Conservation (phyloP, 371 early-diverging fungal species). For the Actinomortierella wolfii region DNA sequence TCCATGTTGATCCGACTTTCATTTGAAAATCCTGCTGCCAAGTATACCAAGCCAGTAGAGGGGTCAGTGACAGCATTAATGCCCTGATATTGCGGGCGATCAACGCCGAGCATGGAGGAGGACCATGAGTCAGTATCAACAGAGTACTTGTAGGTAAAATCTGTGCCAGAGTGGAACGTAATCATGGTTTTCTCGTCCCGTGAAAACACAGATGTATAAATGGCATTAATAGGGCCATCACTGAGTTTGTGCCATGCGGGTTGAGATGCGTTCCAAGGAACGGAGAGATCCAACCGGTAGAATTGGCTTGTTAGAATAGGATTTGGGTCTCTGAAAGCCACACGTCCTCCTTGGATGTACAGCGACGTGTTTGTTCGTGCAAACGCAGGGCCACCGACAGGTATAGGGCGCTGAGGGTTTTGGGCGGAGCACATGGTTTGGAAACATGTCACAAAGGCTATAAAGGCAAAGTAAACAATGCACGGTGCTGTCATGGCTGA, state of each 20-base stretch:
- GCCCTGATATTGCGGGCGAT: constrained; percentile 9
- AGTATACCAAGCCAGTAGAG: constrained; percentile 20
- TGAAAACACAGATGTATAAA: constrained; percentile 27
- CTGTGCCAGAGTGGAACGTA: constrained; percentile 16
- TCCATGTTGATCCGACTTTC: constrained; percentile 6
- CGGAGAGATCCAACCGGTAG: constrained; percentile 26
- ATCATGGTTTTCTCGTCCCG: constrained; percentile 29
- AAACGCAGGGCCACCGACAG: constrained; percentile 25
- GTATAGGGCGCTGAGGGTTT: constrained; percentile 6
- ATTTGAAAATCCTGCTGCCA: constrained; percentile 20
- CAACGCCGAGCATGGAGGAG: background rate
- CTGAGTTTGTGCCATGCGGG: constrained; percentile 25
- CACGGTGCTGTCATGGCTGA: too few species aligned
- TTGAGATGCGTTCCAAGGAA: constrained; percentile 14
- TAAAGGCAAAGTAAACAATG: too few species aligned
- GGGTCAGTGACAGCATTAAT: constrained; percentile 24
- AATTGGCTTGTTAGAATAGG: constrained; percentile 13
- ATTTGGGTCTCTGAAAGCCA: background rate
- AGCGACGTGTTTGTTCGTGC: constrained; percentile 22
- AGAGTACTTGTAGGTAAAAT: constrained; percentile 18
- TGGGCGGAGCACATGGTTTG: too few species aligned
- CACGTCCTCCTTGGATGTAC: constrained; percentile 25
- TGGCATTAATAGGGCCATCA: constrained; percentile 17
- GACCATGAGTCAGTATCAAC: constrained; percentile 12
- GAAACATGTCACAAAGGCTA: background rate